A percentile compares a stretch with the other conserved stretches of the same genome.
These are phyloP conservation scores for Magnolia changhungtana DNA, from an alignment of 164 flowering plant species.

Conservation along the genomic window DNA sequence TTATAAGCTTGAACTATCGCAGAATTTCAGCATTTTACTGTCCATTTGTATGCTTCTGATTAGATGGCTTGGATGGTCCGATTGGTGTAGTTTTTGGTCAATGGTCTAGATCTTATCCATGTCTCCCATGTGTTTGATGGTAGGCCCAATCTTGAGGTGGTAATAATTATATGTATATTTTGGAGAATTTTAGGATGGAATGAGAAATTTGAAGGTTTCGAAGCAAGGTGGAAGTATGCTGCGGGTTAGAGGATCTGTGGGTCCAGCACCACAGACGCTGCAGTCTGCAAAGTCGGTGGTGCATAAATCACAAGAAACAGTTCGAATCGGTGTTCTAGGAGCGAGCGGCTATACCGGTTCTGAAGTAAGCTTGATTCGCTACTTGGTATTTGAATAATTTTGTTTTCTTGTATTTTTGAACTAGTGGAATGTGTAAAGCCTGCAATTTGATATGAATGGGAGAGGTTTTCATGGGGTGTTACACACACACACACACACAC, in stretches of 20 bases:
- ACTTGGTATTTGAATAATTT: no score
- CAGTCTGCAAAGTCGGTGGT: constrained; percentile 20
- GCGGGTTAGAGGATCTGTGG: constrained; percentile 33
- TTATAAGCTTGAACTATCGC: not conserved
- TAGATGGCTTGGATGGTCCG: not conserved
- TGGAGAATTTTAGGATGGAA: constrained; percentile 2
- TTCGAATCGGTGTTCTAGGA: constrained; percentile 87
- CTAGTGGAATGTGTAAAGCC: no score
- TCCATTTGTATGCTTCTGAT: not conserved
- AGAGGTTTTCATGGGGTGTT: no score
- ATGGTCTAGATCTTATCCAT: not conserved
- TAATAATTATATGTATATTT: not conserved
- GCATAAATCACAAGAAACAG: constrained; percentile 35
- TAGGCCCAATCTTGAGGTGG: not conserved
- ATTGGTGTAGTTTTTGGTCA: not conserved
- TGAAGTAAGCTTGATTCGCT: constrained; percentile 45
- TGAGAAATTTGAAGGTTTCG: not conserved
- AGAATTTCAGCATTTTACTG: not conserved
- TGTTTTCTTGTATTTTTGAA: no score
- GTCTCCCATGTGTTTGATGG: not conserved
- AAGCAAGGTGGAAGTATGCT: constrained; percentile 23
- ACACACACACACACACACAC: no score
- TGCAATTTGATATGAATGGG: no score
- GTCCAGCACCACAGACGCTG: constrained; percentile 32
- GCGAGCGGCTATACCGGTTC: constrained; percentile 99